Evolutionary conservation across 1,284 basidiomycete genomes (phyloP), one percentile per base, ranked within the genome.

Genomic region (Ustilago esculenta): DNA sequence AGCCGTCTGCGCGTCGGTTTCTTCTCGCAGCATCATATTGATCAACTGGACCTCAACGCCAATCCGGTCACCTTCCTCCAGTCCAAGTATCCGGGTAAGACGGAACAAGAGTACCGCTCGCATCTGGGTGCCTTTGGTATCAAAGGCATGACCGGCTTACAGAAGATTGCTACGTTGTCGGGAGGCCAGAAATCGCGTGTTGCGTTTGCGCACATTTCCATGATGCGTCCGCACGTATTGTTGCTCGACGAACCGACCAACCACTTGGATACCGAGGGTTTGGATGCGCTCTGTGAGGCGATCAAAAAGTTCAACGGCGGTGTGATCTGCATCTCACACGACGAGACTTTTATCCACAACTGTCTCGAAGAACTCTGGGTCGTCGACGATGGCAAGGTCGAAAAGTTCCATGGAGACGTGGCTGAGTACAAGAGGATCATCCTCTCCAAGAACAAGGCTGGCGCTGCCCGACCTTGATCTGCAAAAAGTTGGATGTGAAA

Each of bases 121-220:
- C 95, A 98, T 84, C 86, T 99, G 14, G 96, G 96, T n/a, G 92
- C 94, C 58, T 98, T 98, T 85, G 95, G 97, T 74, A 96, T 98
- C 78, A 97, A 92, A 61, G 95, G 94, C 52, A 90, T 95, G 87
- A 97, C 94, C 1, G 93, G 94, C 87, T 88, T 95, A n/a, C 90
- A 89, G 82, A 82, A 85, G 82, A 86, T 86, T 48, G 85, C 83
- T 0, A 86, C 85, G 10, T 70, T 86, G 11, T 85, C 84, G 18
- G 94, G 94, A 83, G 96, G 96, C 83, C 96, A 98, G 79, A 98
- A 98, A 84, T 92, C 90, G 60, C 90, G 95, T 78, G 94, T 98
- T 7, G 94, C 95, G 0, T 99, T 99, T 82, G 89, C 95, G 1
- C 86, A 90, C n/a, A 84, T 99, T 36, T 92, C 91, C 36, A 84